phyloP scores from a whole-genome alignment of 331 rosid genomes.

The Pyrus hybrid region DNA sequence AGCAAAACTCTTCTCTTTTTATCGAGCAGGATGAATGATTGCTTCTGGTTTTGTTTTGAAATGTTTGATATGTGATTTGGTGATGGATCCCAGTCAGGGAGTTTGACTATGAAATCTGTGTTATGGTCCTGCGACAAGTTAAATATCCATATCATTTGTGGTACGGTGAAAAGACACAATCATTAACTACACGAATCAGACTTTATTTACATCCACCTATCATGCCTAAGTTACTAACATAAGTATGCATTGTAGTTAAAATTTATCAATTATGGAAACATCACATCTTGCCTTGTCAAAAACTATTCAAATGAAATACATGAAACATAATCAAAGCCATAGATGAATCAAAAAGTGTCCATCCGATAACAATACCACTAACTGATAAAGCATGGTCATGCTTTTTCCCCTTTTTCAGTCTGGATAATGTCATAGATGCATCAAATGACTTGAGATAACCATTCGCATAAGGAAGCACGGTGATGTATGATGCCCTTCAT shows the following conservation, averaged over 20 bases:
- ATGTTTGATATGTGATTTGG: slow-evolving; percentile 7
- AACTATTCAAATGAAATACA: too few relatives aligned
- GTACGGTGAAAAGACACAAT: not conserved
- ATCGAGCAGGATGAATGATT: slow-evolving; percentile 24
- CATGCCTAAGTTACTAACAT: not conserved
- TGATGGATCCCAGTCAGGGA: slow-evolving; percentile 90
- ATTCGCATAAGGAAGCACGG: not conserved
- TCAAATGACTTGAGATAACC: not conserved
- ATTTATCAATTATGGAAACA: not conserved
- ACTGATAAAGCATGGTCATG: not conserved
- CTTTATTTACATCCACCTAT: not conserved
- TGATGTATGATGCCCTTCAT: not conserved
- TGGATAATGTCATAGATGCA: not conserved
- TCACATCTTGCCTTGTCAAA: too few relatives aligned
- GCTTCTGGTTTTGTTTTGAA: slow-evolving; percentile 14
- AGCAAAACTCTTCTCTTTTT: slow-evolving; percentile 38
- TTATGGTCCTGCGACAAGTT: slow-evolving; percentile 72
- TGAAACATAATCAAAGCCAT: not conserved
- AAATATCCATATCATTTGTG: not conserved
- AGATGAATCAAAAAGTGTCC: not conserved
- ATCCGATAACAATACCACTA: not conserved
- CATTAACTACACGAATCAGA: not conserved
- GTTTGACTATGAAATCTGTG: slow-evolving; percentile 63
- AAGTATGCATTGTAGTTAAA: not conserved
- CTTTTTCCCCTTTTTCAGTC: not conserved